Conservation (phyloP, 257 asterid genomes). For the Solanum phureja region DNA sequence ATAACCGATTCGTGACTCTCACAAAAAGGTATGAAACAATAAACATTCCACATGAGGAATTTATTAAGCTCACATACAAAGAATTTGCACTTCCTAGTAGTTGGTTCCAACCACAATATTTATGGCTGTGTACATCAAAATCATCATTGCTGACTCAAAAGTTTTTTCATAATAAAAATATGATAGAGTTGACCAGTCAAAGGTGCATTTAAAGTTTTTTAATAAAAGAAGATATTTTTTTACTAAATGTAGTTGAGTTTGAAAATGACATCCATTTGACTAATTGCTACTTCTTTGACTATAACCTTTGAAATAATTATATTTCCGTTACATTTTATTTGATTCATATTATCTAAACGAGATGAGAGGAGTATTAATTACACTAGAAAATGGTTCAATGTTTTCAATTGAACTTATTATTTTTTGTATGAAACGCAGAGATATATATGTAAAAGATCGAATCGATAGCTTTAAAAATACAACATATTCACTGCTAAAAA, state of each 20-base stretch:
- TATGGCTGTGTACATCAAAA: neutral
- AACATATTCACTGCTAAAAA: neutral
- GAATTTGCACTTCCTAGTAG: neutral
- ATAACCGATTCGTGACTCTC: neutral
- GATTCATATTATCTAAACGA: neutral
- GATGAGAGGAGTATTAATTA: too few species aligned
- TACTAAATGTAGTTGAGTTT: conserved; percentile 10
- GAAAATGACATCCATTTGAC: conserved; percentile 36
- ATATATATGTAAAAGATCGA: too few species aligned
- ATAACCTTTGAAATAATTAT: neutral
- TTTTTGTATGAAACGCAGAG: neutral
- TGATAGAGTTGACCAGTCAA: conserved; percentile 61
- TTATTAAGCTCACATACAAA: neutral
- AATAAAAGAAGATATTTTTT: conserved; percentile 5
- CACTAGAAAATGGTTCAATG: neutral
- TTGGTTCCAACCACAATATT: neutral
- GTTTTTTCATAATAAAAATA: conserved; percentile 21
- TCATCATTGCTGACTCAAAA: conserved; percentile 13
- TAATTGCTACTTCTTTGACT: conserved; percentile 27
- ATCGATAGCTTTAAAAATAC: neutral
- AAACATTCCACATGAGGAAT: neutral
- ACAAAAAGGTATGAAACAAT: neutral
- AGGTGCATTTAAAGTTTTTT: conserved; percentile 28
- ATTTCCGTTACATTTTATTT: neutral
- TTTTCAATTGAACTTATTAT: neutral